Base-by-base conservation (phyloP, 2,329 filamentous ascomycete genomes). In the Neonectria coccinea region DNA sequence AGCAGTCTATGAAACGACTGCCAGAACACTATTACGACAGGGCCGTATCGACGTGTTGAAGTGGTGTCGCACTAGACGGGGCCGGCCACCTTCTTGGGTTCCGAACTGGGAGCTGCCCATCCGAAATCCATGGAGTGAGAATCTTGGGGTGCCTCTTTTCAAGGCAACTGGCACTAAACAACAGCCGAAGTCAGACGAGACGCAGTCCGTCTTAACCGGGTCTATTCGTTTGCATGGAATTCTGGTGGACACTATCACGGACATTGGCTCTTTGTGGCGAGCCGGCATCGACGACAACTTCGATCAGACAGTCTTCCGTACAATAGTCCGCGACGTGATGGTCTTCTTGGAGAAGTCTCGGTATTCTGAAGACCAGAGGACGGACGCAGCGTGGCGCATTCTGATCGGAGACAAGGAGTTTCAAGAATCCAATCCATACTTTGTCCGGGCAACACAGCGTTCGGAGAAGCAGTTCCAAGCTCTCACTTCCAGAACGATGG, bases 391-490 rank as follows among this genome's bases (percentile, higher is more conserved):
- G 10, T 64, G 56, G 50, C 48, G 61, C 5, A 59, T 64, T 10
- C 61, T 50, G 5, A 64, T 64, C 16, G 61, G 56, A 20, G 61
- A 64, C 33, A 64, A 64, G 50, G 61, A 64, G 29, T 25, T 64
- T 11, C 56, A 44, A 16, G 48, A 59, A 27, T 41, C 56, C 2
- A 59, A 14, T 27, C 42, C 56, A 5, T 64, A 52, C 50, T 64
- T 48, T 18, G 44, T 56, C 33, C 61, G 61, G 11, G 61, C 55
- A 20, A 59, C 61, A 12, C 44, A 56, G 22, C 61, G 48, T 33
- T 64, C 61, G 9, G 18, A 45, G 44, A 12, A 55, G 5, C 56
- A 64, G 36, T 64, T 54, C 18, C 10, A 5, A 5, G 27, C 41
- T 25, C 31, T 64, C 4, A 33, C 45, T 27, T 59, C 55, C 1